A percentile compares a stretch with the other conserved stretches of the same genome.
phyloP scores from a whole-genome alignment of 768 basidiomycete genomes.

The Hortiboletus campestris region DNA sequence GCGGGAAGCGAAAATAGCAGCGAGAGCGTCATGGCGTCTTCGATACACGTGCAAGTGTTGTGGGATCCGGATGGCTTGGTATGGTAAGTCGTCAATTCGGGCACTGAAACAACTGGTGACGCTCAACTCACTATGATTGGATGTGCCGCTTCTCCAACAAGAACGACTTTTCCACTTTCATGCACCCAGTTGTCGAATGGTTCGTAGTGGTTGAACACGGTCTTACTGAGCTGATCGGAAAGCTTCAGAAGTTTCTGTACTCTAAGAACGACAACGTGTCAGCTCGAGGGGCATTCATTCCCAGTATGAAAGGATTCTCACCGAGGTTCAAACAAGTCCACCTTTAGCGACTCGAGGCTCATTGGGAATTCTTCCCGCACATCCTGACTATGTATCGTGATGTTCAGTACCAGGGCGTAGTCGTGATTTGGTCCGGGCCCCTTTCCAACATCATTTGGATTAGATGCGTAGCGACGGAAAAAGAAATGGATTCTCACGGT shows the following conservation, averaged over 20 bases:
- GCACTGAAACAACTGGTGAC: neutral
- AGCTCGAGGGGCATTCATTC: neutral
- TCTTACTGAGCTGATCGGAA: slow-evolving; percentile 19
- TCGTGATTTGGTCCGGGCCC: slow-evolving; percentile 11
- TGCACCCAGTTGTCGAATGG: slow-evolving; percentile 51
- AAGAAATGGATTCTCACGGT: slow-evolving; percentile 10
- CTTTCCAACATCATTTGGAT: neutral
- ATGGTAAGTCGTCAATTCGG: neutral
- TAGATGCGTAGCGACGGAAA: neutral
- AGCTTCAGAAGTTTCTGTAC: slow-evolving; percentile 20
- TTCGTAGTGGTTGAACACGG: slow-evolving; percentile 32
- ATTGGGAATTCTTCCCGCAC: slow-evolving; percentile 8
- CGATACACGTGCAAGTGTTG: slow-evolving; percentile 46
- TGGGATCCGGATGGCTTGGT: slow-evolving; percentile 50
- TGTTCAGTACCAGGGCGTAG: slow-evolving; percentile 15
- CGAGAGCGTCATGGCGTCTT: slow-evolving; percentile 61
- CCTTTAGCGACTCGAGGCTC: slow-evolving; percentile 10
- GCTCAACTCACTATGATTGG: slow-evolving; percentile 42
- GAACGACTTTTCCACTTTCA: slow-evolving; percentile 46
- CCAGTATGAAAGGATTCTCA: neutral
- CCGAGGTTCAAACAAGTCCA: slow-evolving; percentile 23
- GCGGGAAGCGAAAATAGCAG: slow-evolving; percentile 53
- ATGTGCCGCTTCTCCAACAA: slow-evolving; percentile 61
- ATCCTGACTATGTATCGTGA: neutral
- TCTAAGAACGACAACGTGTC: neutral